Base-by-base conservation (phyloP, 139 green algal species). In the Chlamydomonas eustigma region DNA sequence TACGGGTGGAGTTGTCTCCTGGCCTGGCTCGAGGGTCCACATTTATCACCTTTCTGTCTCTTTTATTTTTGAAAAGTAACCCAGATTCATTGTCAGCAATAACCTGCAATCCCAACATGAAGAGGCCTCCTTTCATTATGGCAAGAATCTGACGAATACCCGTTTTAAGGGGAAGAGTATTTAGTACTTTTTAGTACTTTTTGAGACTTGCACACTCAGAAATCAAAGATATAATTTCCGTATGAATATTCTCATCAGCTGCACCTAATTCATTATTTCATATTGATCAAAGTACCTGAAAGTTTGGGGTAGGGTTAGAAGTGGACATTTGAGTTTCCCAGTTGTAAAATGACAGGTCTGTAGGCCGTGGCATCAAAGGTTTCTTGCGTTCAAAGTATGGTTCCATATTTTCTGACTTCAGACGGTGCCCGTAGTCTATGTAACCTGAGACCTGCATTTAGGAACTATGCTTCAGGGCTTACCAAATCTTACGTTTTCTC, bases 321-420 rank as follows among this genome's bases (percentile, higher is more conserved):
- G 86, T 91, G 33, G 84, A 88, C 52, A 90, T 90, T 67, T 97
- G 90, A 5, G 91, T 96, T 76, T 94, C 88, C 93, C 93, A 97
- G 85, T 97, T 97, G 85, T 95, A 95, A 75, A 93, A 96, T 39
- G 79, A 90, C 3, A 97, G 83, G 85, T 97, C 93, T 6, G 80
- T 87, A n/a, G 91, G 80, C 37, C 87, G 88, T 0, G 93, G 93
- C 83, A 96, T 85, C 39, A 97, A 68, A 0, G 87, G 84, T 76
- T 88, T 90, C 74, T 86, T 87, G 32, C 83, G 69, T 2, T 89
- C 89, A 85, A 97, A 97, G 34, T 93, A 88, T 0, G 86, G 75
- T 71, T 93, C 90, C 81, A 95, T 91, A 75, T 88, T 87, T 39
- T 91, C 90, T 1, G 68, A 85, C 58, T 80, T 84, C 31, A 93